A percentile compares a stretch with the other conserved stretches of the same genome.
These are phyloP conservation scores for Trametes meyenii DNA, from an alignment of 768 basidiomycete genomes.

Conservation along the genomic window DNA sequence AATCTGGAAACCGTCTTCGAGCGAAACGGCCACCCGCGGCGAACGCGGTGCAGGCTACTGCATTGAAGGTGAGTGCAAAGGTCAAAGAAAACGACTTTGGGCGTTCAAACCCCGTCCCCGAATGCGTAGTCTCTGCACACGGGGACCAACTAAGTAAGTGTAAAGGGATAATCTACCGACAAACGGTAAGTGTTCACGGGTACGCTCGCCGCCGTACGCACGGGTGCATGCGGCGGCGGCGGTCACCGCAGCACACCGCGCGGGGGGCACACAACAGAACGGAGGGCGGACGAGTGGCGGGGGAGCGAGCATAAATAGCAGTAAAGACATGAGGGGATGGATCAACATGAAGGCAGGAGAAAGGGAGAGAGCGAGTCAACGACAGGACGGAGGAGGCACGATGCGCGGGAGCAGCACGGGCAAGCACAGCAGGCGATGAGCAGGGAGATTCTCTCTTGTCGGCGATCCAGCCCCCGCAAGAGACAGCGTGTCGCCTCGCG, in stretches of 20 bases:
- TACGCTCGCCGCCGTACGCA: too few species aligned
- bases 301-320: constrained; percentile 4
- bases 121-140: too few species aligned
- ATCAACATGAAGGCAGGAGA: not conserved
- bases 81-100: too few species aligned
- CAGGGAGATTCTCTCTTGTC: constrained; percentile 3
- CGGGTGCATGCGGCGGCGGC: too few species aligned
- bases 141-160: too few species aligned
- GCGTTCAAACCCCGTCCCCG: too few species aligned
- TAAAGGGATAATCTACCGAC: too few species aligned
- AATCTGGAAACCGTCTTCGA: too few species aligned
- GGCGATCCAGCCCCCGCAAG: constrained; percentile 8
- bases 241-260: not conserved
- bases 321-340: not conserved
- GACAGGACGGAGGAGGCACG: constrained; percentile 21
- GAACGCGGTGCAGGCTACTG: too few species aligned
- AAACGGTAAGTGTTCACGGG: too few species aligned
- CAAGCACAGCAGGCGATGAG: not conserved
- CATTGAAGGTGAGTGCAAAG: too few species aligned
- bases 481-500: not conserved
- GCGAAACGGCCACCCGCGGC: too few species aligned
- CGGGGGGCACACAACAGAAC: not conserved
- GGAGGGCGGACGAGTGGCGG: not conserved
- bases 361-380: constrained; percentile 13
- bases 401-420: not conserved